Evolutionary conservation across 192 early-diverging fungal genomes (phyloP), one percentile per base, ranked within the genome.

Genomic region (Phlyctochytrium bullatum): DNA sequence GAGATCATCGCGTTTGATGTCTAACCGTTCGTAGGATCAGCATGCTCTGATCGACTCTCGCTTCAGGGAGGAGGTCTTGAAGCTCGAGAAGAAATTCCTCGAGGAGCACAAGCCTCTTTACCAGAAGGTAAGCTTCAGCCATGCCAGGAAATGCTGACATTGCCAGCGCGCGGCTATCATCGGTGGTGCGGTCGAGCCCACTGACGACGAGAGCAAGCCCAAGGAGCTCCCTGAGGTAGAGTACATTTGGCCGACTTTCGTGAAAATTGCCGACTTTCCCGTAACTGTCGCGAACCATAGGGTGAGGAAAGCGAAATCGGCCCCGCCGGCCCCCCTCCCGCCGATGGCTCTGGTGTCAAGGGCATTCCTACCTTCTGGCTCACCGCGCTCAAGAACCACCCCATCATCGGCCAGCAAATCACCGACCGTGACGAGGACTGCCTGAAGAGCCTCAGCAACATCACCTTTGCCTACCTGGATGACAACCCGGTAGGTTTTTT

Each of bases 341-440:
- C 66, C 28, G 66, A 68, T 35, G 61, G 29, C n/a, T 16, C 12
- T n/a, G 23, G 25, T 47, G 40, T 47, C 10, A 47, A 47, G 40
- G 40, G 95, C 69, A 88, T 98, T 30, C 97, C 97, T 47, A 87
- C 92, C 62, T 98, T 99, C 88, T 98, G 97, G 97, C 82, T 95
- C 36, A 97, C 94, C 33, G 84, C 87, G 40, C 80, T 99, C 81
- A 90, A 91, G 84, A 93, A 90, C 84, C 81, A 94, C 80, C 80
- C 86, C 50, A 80, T 84, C 64, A 78, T 98, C 62, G 69, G 74
- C 53, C 93, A 97, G 40, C 79, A 89, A 58, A 95, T 99, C 77
- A 93, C 93, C 27, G 92, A 93, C 56, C 87, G 85, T 66, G 97
- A 99, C 76, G 91, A 94, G 75, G 90, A 85, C 36, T 92, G 83